These are phyloP conservation scores for Trichoderma pleuroti DNA, from an alignment of 2,329 filamentous ascomycete genomes.

Conservation along the genomic window DNA sequence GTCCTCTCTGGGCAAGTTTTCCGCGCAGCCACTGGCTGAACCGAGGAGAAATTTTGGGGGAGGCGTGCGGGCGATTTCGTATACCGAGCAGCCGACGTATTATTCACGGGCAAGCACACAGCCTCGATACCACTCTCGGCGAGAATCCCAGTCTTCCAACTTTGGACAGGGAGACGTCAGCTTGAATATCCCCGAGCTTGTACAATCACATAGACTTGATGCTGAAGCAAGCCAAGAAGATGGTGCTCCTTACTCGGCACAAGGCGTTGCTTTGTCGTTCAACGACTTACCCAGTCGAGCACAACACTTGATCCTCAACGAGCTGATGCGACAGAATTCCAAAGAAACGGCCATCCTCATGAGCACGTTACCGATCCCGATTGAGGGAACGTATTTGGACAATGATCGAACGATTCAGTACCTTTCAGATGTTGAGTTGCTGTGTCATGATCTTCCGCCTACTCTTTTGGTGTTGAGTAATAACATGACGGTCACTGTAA, in stretches of 20 bases:
- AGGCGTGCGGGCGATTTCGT: conserved; percentile 61
- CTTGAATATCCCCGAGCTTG: conserved; percentile 44
- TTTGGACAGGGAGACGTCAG: conserved; percentile 34
- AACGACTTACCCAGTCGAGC: conserved; percentile 82
- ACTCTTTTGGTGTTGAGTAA: conserved; percentile 79
- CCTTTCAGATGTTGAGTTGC: conserved; percentile 71
- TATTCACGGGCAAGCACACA: conserved; percentile 28
- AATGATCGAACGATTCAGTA: conserved; percentile 70
- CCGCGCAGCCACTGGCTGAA: conserved; percentile 60
- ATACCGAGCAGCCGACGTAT: conserved; percentile 43
- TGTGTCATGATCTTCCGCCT: conserved; percentile 74
- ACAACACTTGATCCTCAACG: conserved; percentile 83
- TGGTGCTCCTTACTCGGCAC: conserved; percentile 50
- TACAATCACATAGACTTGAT: conserved; percentile 37
- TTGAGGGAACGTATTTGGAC: conserved; percentile 69
- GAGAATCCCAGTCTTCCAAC: conserved; percentile 35
- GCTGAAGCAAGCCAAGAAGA: conserved; percentile 27
- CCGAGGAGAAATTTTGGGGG: conserved; percentile 53
- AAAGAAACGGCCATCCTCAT: conserved; percentile 72
- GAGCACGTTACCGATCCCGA: conserved; percentile 77
- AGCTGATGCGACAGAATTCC: conserved; percentile 70
- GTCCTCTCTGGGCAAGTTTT: conserved; percentile 55
- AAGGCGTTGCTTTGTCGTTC: conserved; percentile 70
- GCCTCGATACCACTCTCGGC: conserved; percentile 36
- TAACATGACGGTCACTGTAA: conserved; percentile 84